Conservation (phyloP, 805 yeast species). For the Zygotorulaspora chibaensis region DNA sequence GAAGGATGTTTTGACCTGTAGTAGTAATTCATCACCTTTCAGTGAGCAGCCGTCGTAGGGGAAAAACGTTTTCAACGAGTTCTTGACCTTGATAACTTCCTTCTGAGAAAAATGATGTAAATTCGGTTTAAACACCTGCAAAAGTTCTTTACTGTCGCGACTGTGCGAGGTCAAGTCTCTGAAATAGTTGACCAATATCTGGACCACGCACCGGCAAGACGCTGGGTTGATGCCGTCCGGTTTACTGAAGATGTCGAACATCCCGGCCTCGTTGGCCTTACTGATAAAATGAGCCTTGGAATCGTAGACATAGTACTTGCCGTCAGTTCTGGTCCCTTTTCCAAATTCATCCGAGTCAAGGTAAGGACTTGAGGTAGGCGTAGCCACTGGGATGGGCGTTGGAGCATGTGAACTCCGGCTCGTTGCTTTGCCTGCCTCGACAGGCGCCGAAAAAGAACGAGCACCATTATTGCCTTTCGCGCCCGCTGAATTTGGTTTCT, state of each 20-base stretch:
- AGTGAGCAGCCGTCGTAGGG: constrained; percentile 39
- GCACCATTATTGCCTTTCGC: not conserved
- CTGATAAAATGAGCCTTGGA: constrained; percentile 24
- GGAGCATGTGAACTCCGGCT: not conserved
- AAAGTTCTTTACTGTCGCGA: constrained; percentile 21
- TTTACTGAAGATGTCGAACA: constrained; percentile 19
- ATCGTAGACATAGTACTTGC: constrained; percentile 34
- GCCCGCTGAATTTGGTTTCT: not conserved
- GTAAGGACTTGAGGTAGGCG: constrained; percentile 4
- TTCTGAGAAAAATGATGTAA: constrained; percentile 34
- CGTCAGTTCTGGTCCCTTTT: not conserved
- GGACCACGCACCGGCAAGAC: constrained; percentile 36
- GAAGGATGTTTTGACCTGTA: constrained; percentile 19
- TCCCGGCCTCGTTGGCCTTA: constrained; percentile 1
- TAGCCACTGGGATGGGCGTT: constrained; percentile 6
- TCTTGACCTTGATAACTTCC: constrained; percentile 29
- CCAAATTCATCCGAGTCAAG: not conserved
- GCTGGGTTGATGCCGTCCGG: constrained; percentile 29
- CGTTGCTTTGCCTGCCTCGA: not conserved
- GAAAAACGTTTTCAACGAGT: constrained; percentile 31
- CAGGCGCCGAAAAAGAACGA: constrained; percentile 14
- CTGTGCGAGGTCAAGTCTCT: constrained; percentile 22
- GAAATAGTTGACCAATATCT: constrained; percentile 32
- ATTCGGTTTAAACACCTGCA: constrained; percentile 36
- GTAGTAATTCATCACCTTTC: constrained; percentile 30